These are phyloP conservation scores for Populus hybrid DNA, from an alignment of 441 rosid genomes.

Conservation along the genomic window DNA sequence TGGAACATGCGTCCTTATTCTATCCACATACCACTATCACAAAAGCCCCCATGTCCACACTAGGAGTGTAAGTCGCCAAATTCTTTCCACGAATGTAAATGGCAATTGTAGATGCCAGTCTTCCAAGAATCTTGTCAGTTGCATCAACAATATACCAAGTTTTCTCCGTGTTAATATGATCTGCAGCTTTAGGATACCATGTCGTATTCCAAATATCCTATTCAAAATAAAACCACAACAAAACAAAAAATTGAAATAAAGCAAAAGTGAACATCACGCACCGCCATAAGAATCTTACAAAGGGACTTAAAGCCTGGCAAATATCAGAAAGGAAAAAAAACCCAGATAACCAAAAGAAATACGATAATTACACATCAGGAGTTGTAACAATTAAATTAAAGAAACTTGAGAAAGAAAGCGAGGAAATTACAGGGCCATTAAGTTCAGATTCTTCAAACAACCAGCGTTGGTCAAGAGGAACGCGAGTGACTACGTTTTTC, in stretches of 20 bases:
- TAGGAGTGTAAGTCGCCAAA: conserved; percentile 82
- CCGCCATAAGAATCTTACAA: neutral
- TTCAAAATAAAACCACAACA: neutral
- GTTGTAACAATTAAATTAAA: too few relatives aligned
- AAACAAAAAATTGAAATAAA: conserved; percentile 10
- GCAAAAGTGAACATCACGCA: neutral
- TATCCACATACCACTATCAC: conserved; percentile 78
- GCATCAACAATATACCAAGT: conserved; percentile 91
- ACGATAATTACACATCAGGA: neutral
- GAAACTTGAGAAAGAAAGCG: neutral
- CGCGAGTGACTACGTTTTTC: conserved; percentile 30
- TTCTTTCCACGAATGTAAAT: conserved; percentile 88
- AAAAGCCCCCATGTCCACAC: conserved; percentile 97
- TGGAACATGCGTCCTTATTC: neutral
- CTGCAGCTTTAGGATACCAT: conserved; percentile 89
- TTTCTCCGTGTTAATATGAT: conserved; percentile 80
- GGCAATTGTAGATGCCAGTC: conserved; percentile 87
- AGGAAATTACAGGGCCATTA: conserved; percentile 66
- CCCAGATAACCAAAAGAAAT: neutral
- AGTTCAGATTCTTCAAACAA: conserved; percentile 80
- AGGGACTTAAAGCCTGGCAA: neutral
- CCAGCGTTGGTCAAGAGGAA: conserved; percentile 83
- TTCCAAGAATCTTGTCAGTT: conserved; percentile 80
- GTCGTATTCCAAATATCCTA: conserved; percentile 94
- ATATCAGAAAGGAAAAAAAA: neutral